Evolutionary conservation across 108 stramenopile genomes (phyloP).

Genomic region (Fragilaria crotonensis): DNA sequence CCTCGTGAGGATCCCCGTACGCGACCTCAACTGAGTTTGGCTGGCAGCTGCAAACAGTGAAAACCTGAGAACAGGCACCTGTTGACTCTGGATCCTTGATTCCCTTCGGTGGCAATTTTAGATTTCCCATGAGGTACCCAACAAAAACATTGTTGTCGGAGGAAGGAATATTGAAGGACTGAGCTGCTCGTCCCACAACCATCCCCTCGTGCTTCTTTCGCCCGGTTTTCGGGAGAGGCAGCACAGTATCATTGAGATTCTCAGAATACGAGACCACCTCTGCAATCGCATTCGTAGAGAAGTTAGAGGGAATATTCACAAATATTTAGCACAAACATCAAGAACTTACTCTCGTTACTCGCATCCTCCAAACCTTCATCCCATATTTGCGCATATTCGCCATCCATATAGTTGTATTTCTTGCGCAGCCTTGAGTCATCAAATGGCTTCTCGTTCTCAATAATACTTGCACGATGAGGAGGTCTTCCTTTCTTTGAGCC

Average conservation of each 20-base stretch:
- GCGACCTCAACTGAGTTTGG: slow-evolving; percentile 78
- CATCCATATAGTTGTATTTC: slow-evolving; percentile 47
- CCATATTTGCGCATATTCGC: slow-evolving; percentile 65
- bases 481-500: slow-evolving; percentile 8
- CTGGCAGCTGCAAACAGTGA: slow-evolving; percentile 77
- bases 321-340: neutral
- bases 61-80: slow-evolving; percentile 80
- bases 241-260: slow-evolving; percentile 40
- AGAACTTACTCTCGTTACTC: slow-evolving; percentile 43
- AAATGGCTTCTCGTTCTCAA: slow-evolving; percentile 20
- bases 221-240: slow-evolving; percentile 37
- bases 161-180: slow-evolving; percentile 76
- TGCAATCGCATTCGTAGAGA: slow-evolving; percentile 10
- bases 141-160: slow-evolving; percentile 48
- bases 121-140: slow-evolving; percentile 82
- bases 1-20: slow-evolving; percentile 57
- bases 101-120: slow-evolving; percentile 72
- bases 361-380: slow-evolving; percentile 45
- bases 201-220: slow-evolving; percentile 60
- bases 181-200: slow-evolving; percentile 69
- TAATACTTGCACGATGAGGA: neutral
- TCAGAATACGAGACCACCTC: slow-evolving; percentile 55
- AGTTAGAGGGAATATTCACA: neutral
- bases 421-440: slow-evolving; percentile 46
- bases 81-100: slow-evolving; percentile 90